Evolutionary conservation across 1,139 yeast genomes (phyloP), one percentile per base, ranked within the genome.

Genomic region (Geotrichum phurueaensis): DNA sequence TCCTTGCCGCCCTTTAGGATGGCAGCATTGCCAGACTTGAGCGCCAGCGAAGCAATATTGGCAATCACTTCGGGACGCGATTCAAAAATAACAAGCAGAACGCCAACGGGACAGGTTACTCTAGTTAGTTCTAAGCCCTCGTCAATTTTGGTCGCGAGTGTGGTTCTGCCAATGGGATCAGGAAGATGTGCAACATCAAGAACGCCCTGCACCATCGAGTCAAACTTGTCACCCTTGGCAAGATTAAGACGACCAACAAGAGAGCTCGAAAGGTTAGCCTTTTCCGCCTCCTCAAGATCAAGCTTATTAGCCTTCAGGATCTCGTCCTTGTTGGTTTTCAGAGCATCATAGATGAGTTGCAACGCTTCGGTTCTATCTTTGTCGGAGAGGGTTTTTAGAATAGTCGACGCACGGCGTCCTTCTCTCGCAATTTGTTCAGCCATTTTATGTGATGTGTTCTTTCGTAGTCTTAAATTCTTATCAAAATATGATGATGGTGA

Each of bases 11-110:
- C 99, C 76, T 95, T 95, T 70, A 95, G 80, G 61, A 95, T 94
- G 60, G 97, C 99, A 6, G 97, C 89, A 60, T 74, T 76, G 43
- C 97, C 98, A 1, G 97, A 90, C 73, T 95, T 95, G 71, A 95
- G 86, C 25, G 98, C 96, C 70, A 95, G 79, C 0, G 99, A 96
- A 13, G 97, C 87, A 70, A 95, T 94, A 73, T 95, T 95, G 60
- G 99, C 99, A 77, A 95, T 94, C 18, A 95, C 99, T 72, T 95
- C 99, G 36, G 99, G 99, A 69, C 99, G 84, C 50, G 96, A 86
- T 75, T 95, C 99, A 71, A 95, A 95, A 63, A 95, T 95, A 57
- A 95, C 92, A 65, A 95, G 79, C 58, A 95, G 75, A 0, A 91
- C 98, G 15, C 99, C 99, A 9, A 95, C 91, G 18, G 99, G 99